A percentile compares a stretch with the other conserved stretches of the same genome.
phyloP scores from a whole-genome alignment of 2,329 filamentous ascomycete genomes.

The Ophiostoma sp. region DNA sequence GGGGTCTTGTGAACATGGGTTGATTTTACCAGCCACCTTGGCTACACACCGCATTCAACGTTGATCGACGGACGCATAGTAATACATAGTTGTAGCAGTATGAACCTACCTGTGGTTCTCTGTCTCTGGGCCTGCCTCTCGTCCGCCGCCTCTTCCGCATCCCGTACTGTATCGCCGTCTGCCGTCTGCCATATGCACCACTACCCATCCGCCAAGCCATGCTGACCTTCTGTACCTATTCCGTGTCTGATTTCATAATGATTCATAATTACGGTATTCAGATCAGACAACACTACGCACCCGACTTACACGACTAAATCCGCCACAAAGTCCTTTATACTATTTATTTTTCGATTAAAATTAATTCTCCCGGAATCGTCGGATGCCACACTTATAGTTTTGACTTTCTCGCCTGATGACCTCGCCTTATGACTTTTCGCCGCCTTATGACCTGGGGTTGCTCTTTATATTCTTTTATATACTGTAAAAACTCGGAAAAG shows the following conservation, averaged over 20 bases:
- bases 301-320: constrained; percentile 2
- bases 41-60: constrained; percentile 3
- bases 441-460: not conserved
- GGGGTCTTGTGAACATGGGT: not conserved
- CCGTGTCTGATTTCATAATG: not conserved
- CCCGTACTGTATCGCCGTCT: not conserved
- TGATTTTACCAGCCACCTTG: constrained; percentile 2
- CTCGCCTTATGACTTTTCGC: not conserved
- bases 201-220: not conserved
- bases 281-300: not conserved
- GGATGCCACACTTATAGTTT: not conserved
- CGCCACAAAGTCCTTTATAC: not conserved
- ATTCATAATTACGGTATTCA: not conserved
- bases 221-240: not conserved
- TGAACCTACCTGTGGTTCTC: not conserved
- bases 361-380: not conserved
- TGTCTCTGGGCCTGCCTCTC: not conserved
- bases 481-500: not conserved
- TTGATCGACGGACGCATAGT: not conserved
- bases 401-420: not conserved
- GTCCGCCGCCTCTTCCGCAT: not conserved
- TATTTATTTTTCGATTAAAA: not conserved
- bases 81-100: too few relatives aligned
- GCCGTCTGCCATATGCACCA: not conserved
- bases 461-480: not conserved